phyloP scores from a whole-genome alignment of 1,284 basidiomycete species.

The Boletus mariae region DNA sequence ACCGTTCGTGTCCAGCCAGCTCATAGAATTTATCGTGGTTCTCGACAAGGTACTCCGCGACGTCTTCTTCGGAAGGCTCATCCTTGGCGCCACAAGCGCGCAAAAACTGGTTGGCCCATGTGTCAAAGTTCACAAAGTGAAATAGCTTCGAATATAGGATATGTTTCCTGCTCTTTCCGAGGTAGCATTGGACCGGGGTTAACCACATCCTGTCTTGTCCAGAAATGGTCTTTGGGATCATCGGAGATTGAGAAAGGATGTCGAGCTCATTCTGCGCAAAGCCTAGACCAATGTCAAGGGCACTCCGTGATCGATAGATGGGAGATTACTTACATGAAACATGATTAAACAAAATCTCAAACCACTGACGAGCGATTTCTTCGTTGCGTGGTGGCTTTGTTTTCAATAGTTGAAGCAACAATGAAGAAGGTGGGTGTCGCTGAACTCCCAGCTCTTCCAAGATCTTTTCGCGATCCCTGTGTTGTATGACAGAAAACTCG shows the following conservation, averaged over 20 bases:
- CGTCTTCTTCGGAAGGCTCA: neutral
- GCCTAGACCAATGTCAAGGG: neutral
- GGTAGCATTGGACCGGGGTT: neutral
- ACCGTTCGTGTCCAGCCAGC: neutral
- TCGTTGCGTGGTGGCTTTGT: neutral
- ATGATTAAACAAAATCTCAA: neutral
- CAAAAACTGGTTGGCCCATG: neutral
- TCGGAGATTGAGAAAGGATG: neutral
- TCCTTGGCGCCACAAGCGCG: neutral
- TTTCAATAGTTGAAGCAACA: neutral
- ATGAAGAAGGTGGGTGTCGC: neutral
- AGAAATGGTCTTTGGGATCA: neutral
- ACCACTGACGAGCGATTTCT: neutral
- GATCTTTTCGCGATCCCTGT: neutral
- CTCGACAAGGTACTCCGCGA: neutral
- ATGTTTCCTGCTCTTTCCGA: neutral
- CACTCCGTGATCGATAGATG: neutral
- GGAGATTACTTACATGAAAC: neutral
- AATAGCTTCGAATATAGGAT: neutral
- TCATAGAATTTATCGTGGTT: neutral
- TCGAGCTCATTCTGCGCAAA: neutral
- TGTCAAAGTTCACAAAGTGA: neutral
- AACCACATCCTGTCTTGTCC: neutral
- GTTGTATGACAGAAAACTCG: neutral
- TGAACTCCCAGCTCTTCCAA: neutral